phyloP scores from a whole-genome alignment of 345 rosid genomes.

The Geranium brycei region DNA sequence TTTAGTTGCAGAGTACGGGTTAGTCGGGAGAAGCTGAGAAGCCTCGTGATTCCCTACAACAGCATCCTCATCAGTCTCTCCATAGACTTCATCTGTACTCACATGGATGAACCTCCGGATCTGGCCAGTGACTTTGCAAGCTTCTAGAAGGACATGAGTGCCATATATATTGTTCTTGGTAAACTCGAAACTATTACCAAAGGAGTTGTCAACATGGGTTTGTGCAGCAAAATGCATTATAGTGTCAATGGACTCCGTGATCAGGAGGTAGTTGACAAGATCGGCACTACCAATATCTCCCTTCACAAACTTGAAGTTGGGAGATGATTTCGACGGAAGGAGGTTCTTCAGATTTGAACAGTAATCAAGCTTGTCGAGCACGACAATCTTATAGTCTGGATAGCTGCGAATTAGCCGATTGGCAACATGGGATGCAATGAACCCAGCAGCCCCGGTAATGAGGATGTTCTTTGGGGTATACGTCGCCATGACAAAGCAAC shows the following conservation, averaged over 20 bases:
- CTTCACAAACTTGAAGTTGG: constrained; percentile 53
- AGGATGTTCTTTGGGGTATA: constrained; percentile 53
- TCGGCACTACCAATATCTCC: constrained; percentile 64
- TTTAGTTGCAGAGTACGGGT: constrained; percentile 59
- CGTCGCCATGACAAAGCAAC: constrained; percentile 17
- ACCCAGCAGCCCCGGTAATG: constrained; percentile 63
- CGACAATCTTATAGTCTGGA: constrained; percentile 46
- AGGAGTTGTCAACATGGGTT: constrained; percentile 60
- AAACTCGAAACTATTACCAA: constrained; percentile 62
- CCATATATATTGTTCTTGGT: constrained; percentile 64
- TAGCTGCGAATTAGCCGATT: constrained; percentile 49
- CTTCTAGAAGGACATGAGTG: constrained; percentile 59
- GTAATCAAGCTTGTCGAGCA: constrained; percentile 64
- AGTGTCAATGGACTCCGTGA: constrained; percentile 55
- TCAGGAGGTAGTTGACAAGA: constrained; percentile 53
- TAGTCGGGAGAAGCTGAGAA: constrained; percentile 58
- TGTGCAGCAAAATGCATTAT: constrained; percentile 72
- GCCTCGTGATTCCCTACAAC: constrained; percentile 63
- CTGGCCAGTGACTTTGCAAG: constrained; percentile 57
- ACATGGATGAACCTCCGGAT: constrained; percentile 58
- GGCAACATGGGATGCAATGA: constrained; percentile 63
- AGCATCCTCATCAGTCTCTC: constrained; percentile 65
- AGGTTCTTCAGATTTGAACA: constrained; percentile 54
- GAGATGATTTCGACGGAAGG: constrained; percentile 27
- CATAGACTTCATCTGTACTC: constrained; percentile 62